Conservation (phyloP, 352 stramenopile genomes). For the Globisporangium takayamanum region DNA sequence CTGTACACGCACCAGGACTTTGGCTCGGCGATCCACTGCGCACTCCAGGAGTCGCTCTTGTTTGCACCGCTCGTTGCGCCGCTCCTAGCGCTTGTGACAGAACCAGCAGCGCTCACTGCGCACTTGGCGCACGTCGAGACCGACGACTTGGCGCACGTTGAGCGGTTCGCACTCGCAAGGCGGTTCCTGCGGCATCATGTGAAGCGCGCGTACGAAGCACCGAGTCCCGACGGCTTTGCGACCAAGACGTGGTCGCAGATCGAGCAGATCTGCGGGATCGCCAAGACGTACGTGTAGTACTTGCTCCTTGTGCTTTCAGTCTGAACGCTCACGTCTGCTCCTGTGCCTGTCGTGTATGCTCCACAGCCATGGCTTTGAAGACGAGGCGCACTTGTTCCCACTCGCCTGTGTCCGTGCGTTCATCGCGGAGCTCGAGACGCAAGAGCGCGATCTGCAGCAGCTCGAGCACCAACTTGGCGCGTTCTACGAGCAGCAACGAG, state of each 20-base stretch:
- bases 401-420: conserved; percentile 37
- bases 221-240: conserved; percentile 20
- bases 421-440: conserved; percentile 18
- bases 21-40: conserved; percentile 66
- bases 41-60: conserved; percentile 43
- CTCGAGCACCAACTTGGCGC: conserved; percentile 22
- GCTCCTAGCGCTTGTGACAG: conserved; percentile 17
- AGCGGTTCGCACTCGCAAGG: conserved; percentile 47
- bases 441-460: conserved; percentile 24
- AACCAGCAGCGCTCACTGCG: conserved; percentile 7
- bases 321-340: background rate
- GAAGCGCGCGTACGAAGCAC: conserved; percentile 17
- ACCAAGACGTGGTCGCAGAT: conserved; percentile 21
- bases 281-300: conserved; percentile 28
- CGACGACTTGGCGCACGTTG: conserved; percentile 45
- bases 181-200: conserved; percentile 51
- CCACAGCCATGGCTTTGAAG: conserved; percentile 45
- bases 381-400: conserved; percentile 63
- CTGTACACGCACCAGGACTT: conserved; percentile 70
- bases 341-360: background rate
- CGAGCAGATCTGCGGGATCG: conserved; percentile 37
- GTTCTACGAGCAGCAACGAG: conserved; percentile 9
- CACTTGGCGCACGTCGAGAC: conserved; percentile 9
- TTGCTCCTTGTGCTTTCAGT: background rate
- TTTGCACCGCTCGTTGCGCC: conserved; percentile 29